phyloP scores from a whole-genome alignment of 2,329 filamentous ascomycete species.

The Thermothelomyces thermophilus region DNA sequence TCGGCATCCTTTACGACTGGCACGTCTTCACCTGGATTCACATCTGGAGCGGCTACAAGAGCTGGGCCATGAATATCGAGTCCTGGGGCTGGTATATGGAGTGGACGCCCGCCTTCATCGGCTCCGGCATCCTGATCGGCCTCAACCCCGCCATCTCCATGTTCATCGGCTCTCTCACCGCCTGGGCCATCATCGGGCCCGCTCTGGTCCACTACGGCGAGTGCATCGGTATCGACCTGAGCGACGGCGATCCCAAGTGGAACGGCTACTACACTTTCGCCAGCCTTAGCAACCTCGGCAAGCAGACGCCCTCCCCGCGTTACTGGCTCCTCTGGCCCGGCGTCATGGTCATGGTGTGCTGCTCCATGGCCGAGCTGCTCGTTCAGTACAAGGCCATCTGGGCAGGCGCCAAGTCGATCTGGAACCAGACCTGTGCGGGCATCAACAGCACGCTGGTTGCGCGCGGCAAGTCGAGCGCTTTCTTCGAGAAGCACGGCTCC shows the following conservation, averaged over 20 bases:
- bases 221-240: slow-evolving; percentile 35
- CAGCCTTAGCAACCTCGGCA: slow-evolving; percentile 30
- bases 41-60: slow-evolving; percentile 47
- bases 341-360: slow-evolving; percentile 37
- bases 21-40: slow-evolving; percentile 48
- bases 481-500: slow-evolving; percentile 37
- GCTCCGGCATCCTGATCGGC: slow-evolving; percentile 52
- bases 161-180: slow-evolving; percentile 47
- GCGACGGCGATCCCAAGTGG: slow-evolving; percentile 39
- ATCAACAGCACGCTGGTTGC: slow-evolving; percentile 35
- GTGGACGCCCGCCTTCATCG: slow-evolving; percentile 53
- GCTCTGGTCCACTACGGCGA: slow-evolving; percentile 46
- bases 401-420: slow-evolving; percentile 39
- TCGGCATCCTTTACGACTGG: slow-evolving; percentile 54
- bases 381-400: slow-evolving; percentile 36
- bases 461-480: slow-evolving; percentile 36
- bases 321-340: slow-evolving; percentile 40
- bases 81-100: slow-evolving; percentile 54
- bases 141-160: slow-evolving; percentile 53
- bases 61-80: slow-evolving; percentile 45
- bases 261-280: slow-evolving; percentile 33
- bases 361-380: slow-evolving; percentile 34
- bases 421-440: slow-evolving; percentile 37
- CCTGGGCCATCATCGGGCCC: slow-evolving; percentile 53
- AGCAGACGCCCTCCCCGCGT: slow-evolving; percentile 31